Evolutionary conservation across 2,329 filamentous ascomycete genomes (phyloP).

Genomic region (Botrytis byssoidea): DNA sequence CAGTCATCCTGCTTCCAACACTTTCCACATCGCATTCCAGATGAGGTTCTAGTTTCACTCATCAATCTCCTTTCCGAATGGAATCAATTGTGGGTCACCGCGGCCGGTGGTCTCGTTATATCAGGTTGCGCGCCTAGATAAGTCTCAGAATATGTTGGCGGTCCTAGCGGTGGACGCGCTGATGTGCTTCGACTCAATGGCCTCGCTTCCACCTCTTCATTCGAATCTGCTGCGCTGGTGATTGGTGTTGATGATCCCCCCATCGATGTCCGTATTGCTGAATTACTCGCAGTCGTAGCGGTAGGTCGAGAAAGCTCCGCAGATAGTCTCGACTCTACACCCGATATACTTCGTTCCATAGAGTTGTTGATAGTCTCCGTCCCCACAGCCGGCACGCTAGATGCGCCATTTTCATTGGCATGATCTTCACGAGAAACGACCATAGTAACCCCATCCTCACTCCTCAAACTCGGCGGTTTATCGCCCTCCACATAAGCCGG

Average conservation of each 20-base stretch:
- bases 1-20: not conserved
- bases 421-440: not conserved
- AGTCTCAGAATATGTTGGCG: constrained; percentile 34
- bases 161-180: constrained; percentile 18
- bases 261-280: not conserved
- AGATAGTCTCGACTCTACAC: constrained; percentile 7
- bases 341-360: not conserved
- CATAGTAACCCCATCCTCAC: constrained; percentile 10
- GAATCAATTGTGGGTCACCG: constrained; percentile 24
- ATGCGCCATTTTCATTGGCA: not conserved
- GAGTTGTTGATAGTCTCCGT: not conserved
- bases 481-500: constrained; percentile 53
- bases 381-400: not conserved
- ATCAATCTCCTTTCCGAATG: constrained; percentile 24
- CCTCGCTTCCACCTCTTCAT: constrained; percentile 25
- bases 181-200: constrained; percentile 17
- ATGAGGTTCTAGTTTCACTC: not conserved
- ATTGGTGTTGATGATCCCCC: not conserved
- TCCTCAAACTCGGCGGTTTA: constrained; percentile 35
- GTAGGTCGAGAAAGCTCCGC: constrained; percentile 4
- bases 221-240: not conserved
- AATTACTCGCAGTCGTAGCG: not conserved
- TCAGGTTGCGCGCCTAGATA: constrained; percentile 19
- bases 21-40: not conserved
- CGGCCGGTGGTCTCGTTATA: constrained; percentile 25